phyloP scores from a whole-genome alignment of 441 rosid genomes.

The Flueggea neowawraea region DNA sequence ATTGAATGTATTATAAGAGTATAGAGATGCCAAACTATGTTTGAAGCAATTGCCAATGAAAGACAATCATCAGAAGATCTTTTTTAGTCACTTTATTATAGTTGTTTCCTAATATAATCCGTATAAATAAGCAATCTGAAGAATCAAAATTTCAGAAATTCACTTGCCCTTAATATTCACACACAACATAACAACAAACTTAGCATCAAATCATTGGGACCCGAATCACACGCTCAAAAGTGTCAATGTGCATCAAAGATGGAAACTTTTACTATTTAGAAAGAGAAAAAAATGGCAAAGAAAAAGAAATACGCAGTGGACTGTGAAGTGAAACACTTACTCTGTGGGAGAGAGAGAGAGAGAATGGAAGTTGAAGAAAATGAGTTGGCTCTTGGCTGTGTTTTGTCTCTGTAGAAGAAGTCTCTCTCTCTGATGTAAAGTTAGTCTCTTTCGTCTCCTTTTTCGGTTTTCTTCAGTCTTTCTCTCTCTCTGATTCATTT shows the following conservation, averaged over 20 bases:
- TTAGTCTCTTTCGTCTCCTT: neutral
- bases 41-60: too few species aligned
- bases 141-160: constrained; percentile 5
- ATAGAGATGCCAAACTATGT: too few species aligned
- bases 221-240: constrained; percentile 4
- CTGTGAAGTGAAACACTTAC: neutral
- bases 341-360: neutral
- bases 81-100: neutral
- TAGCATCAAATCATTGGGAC: neutral
- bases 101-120: neutral
- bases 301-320: neutral
- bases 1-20: too few species aligned
- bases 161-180: constrained; percentile 1
- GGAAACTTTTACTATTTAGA: constrained; percentile 3
- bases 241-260: neutral
- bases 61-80: too few species aligned
- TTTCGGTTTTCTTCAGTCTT: constrained; percentile 4
- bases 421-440: neutral
- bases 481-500: constrained; percentile 6
- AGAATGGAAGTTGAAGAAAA: neutral
- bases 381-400: neutral
- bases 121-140: neutral
- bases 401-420: neutral
- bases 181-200: constrained; percentile 5
- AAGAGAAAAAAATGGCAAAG: neutral